Conservation (phyloP, 2,329 filamentous ascomycete genomes). For the Aspergillus flavus region DNA sequence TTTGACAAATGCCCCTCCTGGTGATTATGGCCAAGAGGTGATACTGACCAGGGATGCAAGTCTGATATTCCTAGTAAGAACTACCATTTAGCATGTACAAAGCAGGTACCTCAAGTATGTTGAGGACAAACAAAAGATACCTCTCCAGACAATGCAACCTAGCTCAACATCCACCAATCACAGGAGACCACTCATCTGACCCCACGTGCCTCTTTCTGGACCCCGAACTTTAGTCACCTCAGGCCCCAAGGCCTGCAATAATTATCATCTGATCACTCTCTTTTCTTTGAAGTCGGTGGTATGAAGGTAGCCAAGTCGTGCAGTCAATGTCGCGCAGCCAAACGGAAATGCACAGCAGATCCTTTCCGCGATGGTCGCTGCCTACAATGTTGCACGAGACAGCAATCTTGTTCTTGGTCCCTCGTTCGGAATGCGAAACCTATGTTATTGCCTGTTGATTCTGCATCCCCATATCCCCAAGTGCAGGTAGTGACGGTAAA, state of each 20-base stretch:
- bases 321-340: background rate
- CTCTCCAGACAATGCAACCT: background rate
- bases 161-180: background rate
- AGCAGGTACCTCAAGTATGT: background rate
- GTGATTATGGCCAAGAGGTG: background rate
- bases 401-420: background rate
- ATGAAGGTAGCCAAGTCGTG: constrained; percentile 5
- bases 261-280: too few relatives aligned
- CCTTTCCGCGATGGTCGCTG: background rate
- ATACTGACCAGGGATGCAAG: background rate
- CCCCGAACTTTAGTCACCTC: background rate
- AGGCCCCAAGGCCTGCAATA: too few relatives aligned
- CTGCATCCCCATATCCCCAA: background rate
- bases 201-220: background rate
- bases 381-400: background rate
- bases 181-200: background rate
- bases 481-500: background rate
- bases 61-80: background rate
- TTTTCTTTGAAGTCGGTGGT: too few relatives aligned
- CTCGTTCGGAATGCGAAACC: background rate
- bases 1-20: background rate
- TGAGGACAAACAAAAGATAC: background rate
- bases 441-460: background rate
- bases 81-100: background rate
- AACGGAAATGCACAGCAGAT: background rate